Evolutionary conservation across 495 filamentous ascomycete genomes (phyloP).

Genomic region (Halenospora varia): DNA sequence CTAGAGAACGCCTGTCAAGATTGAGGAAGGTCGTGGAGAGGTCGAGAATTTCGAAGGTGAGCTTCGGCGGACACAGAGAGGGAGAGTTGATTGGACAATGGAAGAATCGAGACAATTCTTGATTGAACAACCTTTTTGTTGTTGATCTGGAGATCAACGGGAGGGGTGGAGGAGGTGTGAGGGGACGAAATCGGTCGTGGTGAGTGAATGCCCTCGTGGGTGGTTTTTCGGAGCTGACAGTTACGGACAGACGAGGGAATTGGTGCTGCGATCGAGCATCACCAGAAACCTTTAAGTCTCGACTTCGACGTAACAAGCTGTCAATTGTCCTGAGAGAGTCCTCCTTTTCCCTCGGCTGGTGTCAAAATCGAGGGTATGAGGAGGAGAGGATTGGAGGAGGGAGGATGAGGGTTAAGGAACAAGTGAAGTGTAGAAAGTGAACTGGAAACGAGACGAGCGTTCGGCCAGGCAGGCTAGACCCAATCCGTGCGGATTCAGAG

Average conservation of each 20-base stretch:
- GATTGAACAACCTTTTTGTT: background rate
- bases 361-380: conserved; percentile 18
- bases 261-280: conserved; percentile 18
- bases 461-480: background rate
- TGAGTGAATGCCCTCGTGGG: conserved; percentile 18
- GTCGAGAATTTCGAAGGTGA: background rate
- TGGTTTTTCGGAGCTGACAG: conserved; percentile 17
- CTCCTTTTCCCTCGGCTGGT: conserved; percentile 18
- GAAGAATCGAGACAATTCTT: background rate
- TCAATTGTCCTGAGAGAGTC: conserved; percentile 17
- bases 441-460: background rate
- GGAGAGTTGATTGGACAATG: background rate
- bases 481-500: background rate
- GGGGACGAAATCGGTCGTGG: background rate
- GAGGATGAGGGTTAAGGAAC: conserved; percentile 7
- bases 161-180: background rate
- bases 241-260: conserved; percentile 19
- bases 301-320: conserved; percentile 22
- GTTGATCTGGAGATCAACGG: background rate
- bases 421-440: background rate
- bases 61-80: background rate
- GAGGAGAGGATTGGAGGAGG: conserved; percentile 5
- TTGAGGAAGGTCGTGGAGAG: background rate
- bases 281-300: conserved; percentile 7
- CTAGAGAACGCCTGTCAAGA: background rate